Conservation (phyloP, 1,139 yeast genomes). For the Tardiomyces depauwii region DNA sequence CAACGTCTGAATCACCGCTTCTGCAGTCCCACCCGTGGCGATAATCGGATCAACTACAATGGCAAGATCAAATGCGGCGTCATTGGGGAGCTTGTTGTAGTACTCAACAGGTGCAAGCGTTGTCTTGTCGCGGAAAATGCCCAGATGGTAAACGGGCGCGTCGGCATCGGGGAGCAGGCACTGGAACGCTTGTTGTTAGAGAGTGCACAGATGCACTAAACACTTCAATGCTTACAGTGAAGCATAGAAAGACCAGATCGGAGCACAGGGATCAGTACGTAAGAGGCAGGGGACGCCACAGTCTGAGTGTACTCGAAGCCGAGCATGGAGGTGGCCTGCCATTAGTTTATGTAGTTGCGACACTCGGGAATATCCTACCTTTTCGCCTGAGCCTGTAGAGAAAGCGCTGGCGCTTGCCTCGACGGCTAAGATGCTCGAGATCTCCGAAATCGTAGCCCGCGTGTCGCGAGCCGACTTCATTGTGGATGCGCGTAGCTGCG, state of each 20-base stretch:
- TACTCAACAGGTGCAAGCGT: constrained; percentile 26
- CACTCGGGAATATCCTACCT: neutral
- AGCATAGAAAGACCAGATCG: constrained; percentile 27
- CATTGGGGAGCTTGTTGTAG: constrained; percentile 25
- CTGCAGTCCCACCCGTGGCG: constrained; percentile 29
- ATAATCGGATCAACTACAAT: constrained; percentile 26
- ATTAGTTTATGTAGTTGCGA: neutral
- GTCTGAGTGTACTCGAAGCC: constrained; percentile 12
- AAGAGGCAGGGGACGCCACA: constrained; percentile 13
- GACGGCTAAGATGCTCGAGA: constrained; percentile 21
- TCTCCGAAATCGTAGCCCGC: constrained; percentile 16
- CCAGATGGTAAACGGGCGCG: constrained; percentile 25
- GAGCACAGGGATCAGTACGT: constrained; percentile 22
- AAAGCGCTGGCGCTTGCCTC: constrained; percentile 18
- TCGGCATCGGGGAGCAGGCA: constrained; percentile 20
- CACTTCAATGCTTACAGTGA: constrained; percentile 8
- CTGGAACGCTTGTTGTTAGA: constrained; percentile 14
- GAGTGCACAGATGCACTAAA: neutral
- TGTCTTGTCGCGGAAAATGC: constrained; percentile 24
- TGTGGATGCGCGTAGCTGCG: constrained; percentile 16
- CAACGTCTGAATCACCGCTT: constrained; percentile 24
- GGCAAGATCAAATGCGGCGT: constrained; percentile 12
- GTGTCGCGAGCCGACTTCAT: constrained; percentile 14
- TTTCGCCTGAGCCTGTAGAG: constrained; percentile 1
- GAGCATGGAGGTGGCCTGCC: constrained; percentile 13